Base-by-base conservation (phyloP, 768 basidiomycete genomes). In the Glaciozyma antarctica region DNA sequence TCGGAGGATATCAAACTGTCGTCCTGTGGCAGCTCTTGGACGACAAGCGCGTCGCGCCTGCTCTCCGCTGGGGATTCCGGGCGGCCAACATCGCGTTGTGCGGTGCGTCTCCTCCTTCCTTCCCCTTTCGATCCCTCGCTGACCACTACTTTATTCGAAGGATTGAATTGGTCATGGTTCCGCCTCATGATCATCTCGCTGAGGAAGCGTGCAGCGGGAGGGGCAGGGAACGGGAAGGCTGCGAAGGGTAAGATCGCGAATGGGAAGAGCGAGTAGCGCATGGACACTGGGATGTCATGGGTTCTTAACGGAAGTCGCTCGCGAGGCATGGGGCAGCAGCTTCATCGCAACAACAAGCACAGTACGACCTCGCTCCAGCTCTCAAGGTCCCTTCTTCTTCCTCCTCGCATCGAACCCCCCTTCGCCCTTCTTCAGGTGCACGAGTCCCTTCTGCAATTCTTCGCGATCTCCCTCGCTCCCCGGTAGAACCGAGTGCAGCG, bases 171-270 rank as follows among this genome's bases (percentile, higher is more conserved):
- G 24, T 61, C 32, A 38, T 71, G 70, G 70, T 68, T 71, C 66
- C 41, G 64, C 28, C 56, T 65, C 12, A 71, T 71, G 70, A 17
- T 71, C 32, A 47, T 65, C n/a, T 63, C 66, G 4, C 48, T 70
- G 0, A 26, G 28, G 15, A 67, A 65, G 44, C 57, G 69, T 28
- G 56, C 13, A 22, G 32, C 13, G 15, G 56, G 38, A 2, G 32
- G 32, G 30, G 56, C 34, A 58, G 44, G 38, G 15, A 22, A 16
- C 15, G 32, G 56, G 15, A 58, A 38, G 56, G 56, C 44, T 13
- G 44, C 1, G 21, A 34, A 15, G 15, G 30, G 51, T 2, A 49
- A 54, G n/a, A 55, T 21, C 28, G 34, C 32, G 28, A 62, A 59
- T 13, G 41, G 26, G 48, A n/a, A 30, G 22, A 22, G 43, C 26